phyloP scores from a whole-genome alignment of 768 basidiomycete species.

The Neoboletus subvelutipes region DNA sequence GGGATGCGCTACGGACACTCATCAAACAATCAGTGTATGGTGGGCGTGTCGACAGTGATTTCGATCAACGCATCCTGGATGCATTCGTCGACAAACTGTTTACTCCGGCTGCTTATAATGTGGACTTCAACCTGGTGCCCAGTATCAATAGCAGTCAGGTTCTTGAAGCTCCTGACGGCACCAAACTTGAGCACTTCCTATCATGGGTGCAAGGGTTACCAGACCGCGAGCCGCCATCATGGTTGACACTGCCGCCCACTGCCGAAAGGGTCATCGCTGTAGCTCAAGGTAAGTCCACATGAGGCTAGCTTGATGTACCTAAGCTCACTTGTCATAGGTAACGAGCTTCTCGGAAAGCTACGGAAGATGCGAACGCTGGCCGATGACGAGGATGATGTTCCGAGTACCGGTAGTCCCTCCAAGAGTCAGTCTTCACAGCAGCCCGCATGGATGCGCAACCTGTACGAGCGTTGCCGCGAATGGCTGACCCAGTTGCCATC shows the following conservation, averaged over 20 bases:
- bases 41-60: conserved; percentile 91
- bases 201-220: conserved; percentile 88
- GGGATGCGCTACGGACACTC: conserved; percentile 90
- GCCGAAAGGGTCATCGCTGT: conserved; percentile 91
- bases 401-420: conserved; percentile 49
- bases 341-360: conserved; percentile 78
- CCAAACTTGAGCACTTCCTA: conserved; percentile 87
- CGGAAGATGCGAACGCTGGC: conserved; percentile 89
- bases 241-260: conserved; percentile 90
- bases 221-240: conserved; percentile 90
- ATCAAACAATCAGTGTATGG: conserved; percentile 97
- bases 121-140: conserved; percentile 87
- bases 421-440: conserved; percentile 70
- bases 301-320: not conserved
- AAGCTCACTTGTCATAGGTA: conserved; percentile 48
- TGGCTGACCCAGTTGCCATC: conserved; percentile 79
- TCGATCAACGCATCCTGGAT: conserved; percentile 90
- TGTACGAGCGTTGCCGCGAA: conserved; percentile 78
- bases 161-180: conserved; percentile 84
- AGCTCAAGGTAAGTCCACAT: conserved; percentile 67
- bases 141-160: conserved; percentile 53
- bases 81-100: conserved; percentile 92
- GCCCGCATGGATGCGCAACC: conserved; percentile 92
- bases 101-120: conserved; percentile 85
- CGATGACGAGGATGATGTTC: conserved; percentile 78